Evolutionary conservation across 2,329 filamentous ascomycete genomes (phyloP).

Genomic region (Fusarium domesticum): DNA sequence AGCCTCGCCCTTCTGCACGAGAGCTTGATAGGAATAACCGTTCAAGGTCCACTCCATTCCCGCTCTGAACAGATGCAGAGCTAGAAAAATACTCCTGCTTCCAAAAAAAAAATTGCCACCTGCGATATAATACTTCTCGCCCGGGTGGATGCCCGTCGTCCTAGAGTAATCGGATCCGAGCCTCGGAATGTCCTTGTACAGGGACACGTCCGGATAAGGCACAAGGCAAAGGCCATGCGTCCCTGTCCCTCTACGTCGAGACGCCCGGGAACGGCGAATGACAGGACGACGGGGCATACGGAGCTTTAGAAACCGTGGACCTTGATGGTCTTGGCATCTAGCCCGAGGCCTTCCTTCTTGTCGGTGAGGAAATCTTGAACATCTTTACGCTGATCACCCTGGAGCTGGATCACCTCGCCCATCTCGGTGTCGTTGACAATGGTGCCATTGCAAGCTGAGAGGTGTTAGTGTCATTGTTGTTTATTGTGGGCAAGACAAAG

Average conservation of each 20-base stretch:
- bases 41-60: constrained; percentile 3
- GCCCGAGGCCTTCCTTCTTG: constrained; percentile 90
- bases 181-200: constrained; percentile 30
- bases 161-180: constrained; percentile 33
- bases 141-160: constrained; percentile 33
- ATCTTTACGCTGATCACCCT: constrained; percentile 98
- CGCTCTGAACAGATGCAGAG: constrained; percentile 19
- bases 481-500: no score
- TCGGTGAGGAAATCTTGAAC: constrained; percentile 96
- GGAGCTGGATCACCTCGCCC: constrained; percentile 99
- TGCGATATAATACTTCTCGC: constrained; percentile 20
- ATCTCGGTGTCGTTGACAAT: constrained; percentile 94
- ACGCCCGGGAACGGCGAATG: constrained; percentile 32
- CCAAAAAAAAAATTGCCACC: constrained; percentile 25
- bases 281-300: constrained; percentile 40
- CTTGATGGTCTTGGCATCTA: constrained; percentile 97
- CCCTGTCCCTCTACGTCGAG: constrained; percentile 34
- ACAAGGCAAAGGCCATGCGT: constrained; percentile 32
- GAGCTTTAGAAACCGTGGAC: constrained; percentile 56
- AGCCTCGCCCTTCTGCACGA: constrained; percentile 29
- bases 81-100: constrained; percentile 26
- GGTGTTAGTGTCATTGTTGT: constrained; percentile 4
- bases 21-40: constrained; percentile 14
- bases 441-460: constrained; percentile 96
- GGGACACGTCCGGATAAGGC: constrained; percentile 30